phyloP scores from a whole-genome alignment of 805 yeast genomes.

The Metschnikowia chrysomelidarum region DNA sequence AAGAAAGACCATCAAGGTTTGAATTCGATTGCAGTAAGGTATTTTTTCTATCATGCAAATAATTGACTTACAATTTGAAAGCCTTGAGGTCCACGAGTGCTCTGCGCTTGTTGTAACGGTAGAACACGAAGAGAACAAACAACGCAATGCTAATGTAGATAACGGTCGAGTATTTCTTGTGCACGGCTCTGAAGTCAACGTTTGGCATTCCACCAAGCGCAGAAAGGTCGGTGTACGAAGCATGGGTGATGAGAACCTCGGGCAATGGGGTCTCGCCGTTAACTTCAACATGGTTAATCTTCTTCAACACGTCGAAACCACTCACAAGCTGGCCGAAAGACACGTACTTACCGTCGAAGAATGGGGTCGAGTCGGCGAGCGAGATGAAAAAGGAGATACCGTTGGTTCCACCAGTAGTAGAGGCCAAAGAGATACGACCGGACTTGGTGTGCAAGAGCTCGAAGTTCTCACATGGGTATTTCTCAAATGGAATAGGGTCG shows the following conservation, averaged over 20 bases:
- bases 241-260: constrained; percentile 10
- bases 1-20: too few relatives aligned
- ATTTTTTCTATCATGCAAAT: too few relatives aligned
- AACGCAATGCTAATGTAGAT: constrained; percentile 10
- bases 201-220: constrained; percentile 3
- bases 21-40: too few relatives aligned
- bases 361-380: constrained; percentile 12
- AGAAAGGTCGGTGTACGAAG: constrained; percentile 4
- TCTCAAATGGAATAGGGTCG: constrained; percentile 24
- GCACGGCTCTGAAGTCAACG: constrained; percentile 7
- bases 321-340: constrained; percentile 28
- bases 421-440: constrained; percentile 34
- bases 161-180: constrained; percentile 14
- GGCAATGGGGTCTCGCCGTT: constrained; percentile 10
- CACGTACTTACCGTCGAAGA: constrained; percentile 25
- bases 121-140: constrained; percentile 4
- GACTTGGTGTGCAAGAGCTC: constrained; percentile 27
- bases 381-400: constrained; percentile 27
- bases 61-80: constrained; percentile 14
- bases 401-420: constrained; percentile 24
- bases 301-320: constrained; percentile 21
- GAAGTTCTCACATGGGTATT: constrained; percentile 28
- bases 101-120: constrained; percentile 14
- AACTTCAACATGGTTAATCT: constrained; percentile 11
- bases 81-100: constrained; percentile 14